A percentile compares a stretch with the other conserved stretches of the same genome.
These are phyloP conservation scores for Chenopodium formosanum DNA, from an alignment of 148 eudicot genomes.

Conservation along the genomic window DNA sequence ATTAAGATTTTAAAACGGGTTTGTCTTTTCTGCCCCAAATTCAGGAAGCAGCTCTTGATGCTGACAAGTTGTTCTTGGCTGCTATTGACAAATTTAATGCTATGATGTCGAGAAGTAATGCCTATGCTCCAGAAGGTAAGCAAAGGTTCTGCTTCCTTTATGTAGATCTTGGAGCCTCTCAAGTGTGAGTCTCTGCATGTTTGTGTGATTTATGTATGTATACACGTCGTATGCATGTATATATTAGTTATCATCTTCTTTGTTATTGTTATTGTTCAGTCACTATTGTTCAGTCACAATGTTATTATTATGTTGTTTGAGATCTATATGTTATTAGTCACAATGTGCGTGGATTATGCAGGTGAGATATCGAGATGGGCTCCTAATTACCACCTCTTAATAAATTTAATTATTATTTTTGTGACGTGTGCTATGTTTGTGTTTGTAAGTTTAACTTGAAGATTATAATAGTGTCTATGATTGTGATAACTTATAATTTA, in stretches of 20 bases:
- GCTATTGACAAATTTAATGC: conserved; percentile 97
- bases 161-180: neutral
- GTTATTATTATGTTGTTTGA: neutral
- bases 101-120: conserved; percentile 86
- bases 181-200: neutral
- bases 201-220: neutral
- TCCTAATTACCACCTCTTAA: neutral
- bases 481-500: neutral
- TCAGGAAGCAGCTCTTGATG: conserved; percentile 88
- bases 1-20: neutral
- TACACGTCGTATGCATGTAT: neutral
- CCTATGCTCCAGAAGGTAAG: conserved; percentile 84
- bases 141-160: neutral
- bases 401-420: too few relatives aligned
- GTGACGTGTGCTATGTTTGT: neutral
- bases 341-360: too few relatives aligned
- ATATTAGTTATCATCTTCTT: too few relatives aligned
- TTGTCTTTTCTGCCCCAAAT: conserved; percentile 11
- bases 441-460: neutral
- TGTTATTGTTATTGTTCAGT: neutral
- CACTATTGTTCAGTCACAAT: too few relatives aligned
- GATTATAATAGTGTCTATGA: neutral
- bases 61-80: conserved; percentile 89
- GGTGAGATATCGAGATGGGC: neutral
- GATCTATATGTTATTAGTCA: neutral